Conservation (phyloP, 257 asterid species). For the Nicotiana attenuata region DNA sequence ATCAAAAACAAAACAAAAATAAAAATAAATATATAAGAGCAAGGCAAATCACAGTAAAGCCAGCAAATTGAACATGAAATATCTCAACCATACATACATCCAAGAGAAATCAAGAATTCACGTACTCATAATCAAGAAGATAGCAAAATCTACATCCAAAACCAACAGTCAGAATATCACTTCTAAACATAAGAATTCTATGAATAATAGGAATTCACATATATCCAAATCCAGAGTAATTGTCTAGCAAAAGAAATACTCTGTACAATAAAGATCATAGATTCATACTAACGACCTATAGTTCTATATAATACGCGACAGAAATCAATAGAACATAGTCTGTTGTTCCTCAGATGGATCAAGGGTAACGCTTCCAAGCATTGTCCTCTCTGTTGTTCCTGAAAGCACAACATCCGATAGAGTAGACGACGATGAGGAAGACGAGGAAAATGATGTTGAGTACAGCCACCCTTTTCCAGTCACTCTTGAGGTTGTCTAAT, state of each 20-base stretch:
- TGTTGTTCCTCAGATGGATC: conserved; percentile 1
- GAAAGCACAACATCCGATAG: conserved; percentile 78
- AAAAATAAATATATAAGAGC: too few species aligned
- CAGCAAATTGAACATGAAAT: too few species aligned
- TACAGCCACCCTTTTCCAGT: conserved; percentile 77
- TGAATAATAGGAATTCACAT: background rate
- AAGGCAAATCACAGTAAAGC: too few species aligned
- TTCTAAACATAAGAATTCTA: background rate
- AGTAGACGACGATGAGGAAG: conserved; percentile 74
- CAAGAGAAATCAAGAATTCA: too few species aligned
- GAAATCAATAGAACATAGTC: background rate
- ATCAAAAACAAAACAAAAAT: too few species aligned
- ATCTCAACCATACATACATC: too few species aligned
- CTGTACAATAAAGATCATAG: background rate
- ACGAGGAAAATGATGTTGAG: conserved; percentile 63
- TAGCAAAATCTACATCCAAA: too few species aligned
- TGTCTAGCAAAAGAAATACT: background rate
- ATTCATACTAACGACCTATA: background rate
- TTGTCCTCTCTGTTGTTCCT: conserved; percentile 78
- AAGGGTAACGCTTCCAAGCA: conserved; percentile 81
- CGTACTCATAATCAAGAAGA: too few species aligned
- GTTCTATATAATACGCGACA: background rate
- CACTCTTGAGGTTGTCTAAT: conserved; percentile 73
- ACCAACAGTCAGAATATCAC: background rate
- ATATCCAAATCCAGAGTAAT: background rate